Base-by-base conservation (phyloP, 2,329 filamentous ascomycete genomes). In the Chaetoscypha palmicola region DNA sequence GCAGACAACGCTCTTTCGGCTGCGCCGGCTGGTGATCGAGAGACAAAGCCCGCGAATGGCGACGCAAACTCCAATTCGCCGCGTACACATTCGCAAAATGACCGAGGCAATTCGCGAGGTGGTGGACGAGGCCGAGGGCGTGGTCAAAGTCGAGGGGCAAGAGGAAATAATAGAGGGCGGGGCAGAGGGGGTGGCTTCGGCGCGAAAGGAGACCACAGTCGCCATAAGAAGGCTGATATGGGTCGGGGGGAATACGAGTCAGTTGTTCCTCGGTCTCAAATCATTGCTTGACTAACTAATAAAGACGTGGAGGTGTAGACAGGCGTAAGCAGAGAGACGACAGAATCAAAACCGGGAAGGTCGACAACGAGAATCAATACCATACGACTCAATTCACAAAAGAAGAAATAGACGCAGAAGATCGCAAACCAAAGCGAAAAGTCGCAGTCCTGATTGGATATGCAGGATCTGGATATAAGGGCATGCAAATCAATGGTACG, bases 381-480 rank as follows among this genome's bases (percentile, higher is more conserved):
- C 59, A 62, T 8, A 56, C 65, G 4, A 58, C 63, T 17, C 66
- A 68, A 3, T 84, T 82, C 57, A 70, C 77, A 42, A 76, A 86
- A 56, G 88, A 92, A 52, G 90, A 96, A 66, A 91, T 96, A 55
- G 86, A 84, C 10, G 80, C 81, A 36, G 92, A 98, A 64, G 82
- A 83, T 62, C 81, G 91, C 52, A 80, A 81, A 45, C 92, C 92
- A 19, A 98, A 98, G 74, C 82, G 86, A 65, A 98, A 98, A 70
- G 91, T 96, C 38, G 92, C 91, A 31, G 89, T 98, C 23, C 71
- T 97, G 71, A 82, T 98, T 56, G 92, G 92, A 12, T 98, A 98
- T 65, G 89, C 90, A 4, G 92, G 92, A 38, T 95, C 88, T 8
- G 92, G 92, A 12, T 98, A 98, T 72, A 90, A 88, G 68, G 92